Conservation (phyloP, 768 basidiomycete genomes). For the Suillus weaverae region DNA sequence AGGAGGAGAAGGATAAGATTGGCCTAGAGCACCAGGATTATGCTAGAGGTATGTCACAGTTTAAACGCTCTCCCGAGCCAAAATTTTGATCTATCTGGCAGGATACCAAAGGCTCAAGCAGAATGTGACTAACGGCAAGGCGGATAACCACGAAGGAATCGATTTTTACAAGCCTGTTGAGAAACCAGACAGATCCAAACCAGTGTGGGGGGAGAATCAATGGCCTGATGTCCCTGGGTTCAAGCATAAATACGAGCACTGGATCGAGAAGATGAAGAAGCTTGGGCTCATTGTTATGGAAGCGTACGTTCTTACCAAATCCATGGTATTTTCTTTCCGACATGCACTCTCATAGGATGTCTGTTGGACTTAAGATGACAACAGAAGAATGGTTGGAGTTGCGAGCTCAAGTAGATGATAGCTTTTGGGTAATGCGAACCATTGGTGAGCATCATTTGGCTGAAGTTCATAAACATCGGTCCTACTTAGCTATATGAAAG, state of each 20-base stretch:
- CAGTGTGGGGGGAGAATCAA: slow-evolving; percentile 84
- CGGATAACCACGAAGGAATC: slow-evolving; percentile 82
- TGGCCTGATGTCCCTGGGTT: slow-evolving; percentile 71
- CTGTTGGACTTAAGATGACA: slow-evolving; percentile 73
- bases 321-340: background rate
- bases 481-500: slow-evolving; percentile 34
- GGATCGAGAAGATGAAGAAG: slow-evolving; percentile 84
- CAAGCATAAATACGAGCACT: slow-evolving; percentile 61
- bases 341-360: slow-evolving; percentile 58
- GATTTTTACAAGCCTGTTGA: slow-evolving; percentile 80
- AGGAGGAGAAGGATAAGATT: slow-evolving; percentile 80
- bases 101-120: slow-evolving; percentile 81
- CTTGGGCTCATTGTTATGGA: slow-evolving; percentile 84
- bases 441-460: slow-evolving; percentile 51
- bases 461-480: background rate
- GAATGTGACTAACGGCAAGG: slow-evolving; percentile 83
- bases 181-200: slow-evolving; percentile 65
- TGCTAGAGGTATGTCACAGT: slow-evolving; percentile 61
- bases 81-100: slow-evolving; percentile 29
- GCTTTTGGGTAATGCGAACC: slow-evolving; percentile 87
- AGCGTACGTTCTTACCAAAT: slow-evolving; percentile 53
- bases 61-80: background rate
- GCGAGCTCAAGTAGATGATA: slow-evolving; percentile 70
- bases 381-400: slow-evolving; percentile 68
- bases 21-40: slow-evolving; percentile 65